A percentile compares a stretch with the other conserved stretches of the same genome.
Conservation (phyloP, 345 rosid genomes). For the Citrus medica region DNA sequence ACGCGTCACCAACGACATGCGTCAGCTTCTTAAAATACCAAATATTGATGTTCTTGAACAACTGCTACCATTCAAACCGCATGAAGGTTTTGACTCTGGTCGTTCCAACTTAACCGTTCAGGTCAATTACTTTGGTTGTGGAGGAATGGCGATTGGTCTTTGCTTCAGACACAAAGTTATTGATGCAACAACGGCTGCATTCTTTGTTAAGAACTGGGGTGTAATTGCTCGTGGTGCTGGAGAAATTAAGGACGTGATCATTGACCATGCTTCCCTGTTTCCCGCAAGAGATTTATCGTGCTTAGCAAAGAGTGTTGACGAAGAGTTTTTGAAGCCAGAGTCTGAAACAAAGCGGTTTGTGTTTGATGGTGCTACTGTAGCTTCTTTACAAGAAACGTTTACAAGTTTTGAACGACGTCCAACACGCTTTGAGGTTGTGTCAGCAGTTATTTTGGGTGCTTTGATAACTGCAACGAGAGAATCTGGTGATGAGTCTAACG, state of each 20-base stretch:
- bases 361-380: conserved; percentile 12
- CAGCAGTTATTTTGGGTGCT: conserved; percentile 18
- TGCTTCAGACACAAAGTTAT: conserved; percentile 19
- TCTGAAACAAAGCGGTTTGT: conserved; percentile 12
- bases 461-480: neutral
- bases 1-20: neutral
- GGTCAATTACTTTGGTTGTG: conserved; percentile 24
- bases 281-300: conserved; percentile 8
- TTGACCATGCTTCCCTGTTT: neutral
- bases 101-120: conserved; percentile 12
- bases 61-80: conserved; percentile 8
- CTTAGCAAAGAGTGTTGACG: too few relatives aligned
- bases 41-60: neutral
- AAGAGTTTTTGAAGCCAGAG: too few relatives aligned
- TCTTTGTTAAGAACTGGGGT: conserved; percentile 21
- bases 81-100: neutral
- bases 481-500: neutral
- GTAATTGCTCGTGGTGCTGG: neutral
- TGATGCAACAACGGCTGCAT: conserved; percentile 17
- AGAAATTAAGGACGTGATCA: too few relatives aligned
- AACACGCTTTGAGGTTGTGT: conserved; percentile 11
- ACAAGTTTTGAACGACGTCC: neutral
- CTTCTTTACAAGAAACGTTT: conserved; percentile 2
- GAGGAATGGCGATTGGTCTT: conserved; percentile 24
- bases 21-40: neutral